Evolutionary conservation across 192 early-diverging fungal genomes (phyloP).

Genomic region (Martensiomyces pterosporus): DNA sequence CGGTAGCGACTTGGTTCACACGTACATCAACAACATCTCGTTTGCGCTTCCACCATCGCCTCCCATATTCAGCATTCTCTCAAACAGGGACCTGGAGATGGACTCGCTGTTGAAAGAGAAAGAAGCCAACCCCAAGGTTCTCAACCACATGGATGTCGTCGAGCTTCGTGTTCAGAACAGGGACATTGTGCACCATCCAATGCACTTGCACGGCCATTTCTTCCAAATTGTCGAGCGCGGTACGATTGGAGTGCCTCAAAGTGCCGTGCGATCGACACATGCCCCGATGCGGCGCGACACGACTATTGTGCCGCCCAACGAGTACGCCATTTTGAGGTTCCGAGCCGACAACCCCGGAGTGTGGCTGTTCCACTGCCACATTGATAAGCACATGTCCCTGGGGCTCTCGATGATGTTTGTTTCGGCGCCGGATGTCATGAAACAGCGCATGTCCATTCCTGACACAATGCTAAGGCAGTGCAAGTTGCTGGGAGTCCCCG

Average conservation of each 20-base stretch:
- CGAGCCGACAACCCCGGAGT: conserved; percentile 75
- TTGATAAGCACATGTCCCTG: conserved; percentile 54
- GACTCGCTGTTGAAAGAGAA: conserved; percentile 55
- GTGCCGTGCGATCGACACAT: conserved; percentile 18
- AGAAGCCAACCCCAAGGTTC: conserved; percentile 54
- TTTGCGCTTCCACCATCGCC: conserved; percentile 61
- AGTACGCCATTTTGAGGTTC: conserved; percentile 66
- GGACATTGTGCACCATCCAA: conserved; percentile 64
- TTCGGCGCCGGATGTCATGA: conserved; percentile 61
- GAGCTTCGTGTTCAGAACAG: conserved; percentile 69
- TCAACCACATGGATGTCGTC: conserved; percentile 57
- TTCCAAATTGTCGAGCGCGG: conserved; percentile 73
- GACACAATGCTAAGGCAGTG: conserved; percentile 57
- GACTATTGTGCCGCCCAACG: conserved; percentile 53
- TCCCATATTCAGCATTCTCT: conserved; percentile 57
- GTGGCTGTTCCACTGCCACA: conserved; percentile 86
- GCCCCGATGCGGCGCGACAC: conserved; percentile 65
- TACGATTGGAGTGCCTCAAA: conserved; percentile 43
- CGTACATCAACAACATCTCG: conserved; percentile 66
- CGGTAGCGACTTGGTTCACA: conserved; percentile 59
- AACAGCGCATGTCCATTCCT: conserved; percentile 49
- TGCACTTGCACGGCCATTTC: conserved; percentile 83
- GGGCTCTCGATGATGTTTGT: conserved; percentile 69
- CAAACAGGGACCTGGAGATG: conserved; percentile 44
- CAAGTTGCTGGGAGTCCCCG: conserved; percentile 50